Base-by-base conservation (phyloP, 1,139 yeast species). In the Scheffersomyces stambukii region DNA sequence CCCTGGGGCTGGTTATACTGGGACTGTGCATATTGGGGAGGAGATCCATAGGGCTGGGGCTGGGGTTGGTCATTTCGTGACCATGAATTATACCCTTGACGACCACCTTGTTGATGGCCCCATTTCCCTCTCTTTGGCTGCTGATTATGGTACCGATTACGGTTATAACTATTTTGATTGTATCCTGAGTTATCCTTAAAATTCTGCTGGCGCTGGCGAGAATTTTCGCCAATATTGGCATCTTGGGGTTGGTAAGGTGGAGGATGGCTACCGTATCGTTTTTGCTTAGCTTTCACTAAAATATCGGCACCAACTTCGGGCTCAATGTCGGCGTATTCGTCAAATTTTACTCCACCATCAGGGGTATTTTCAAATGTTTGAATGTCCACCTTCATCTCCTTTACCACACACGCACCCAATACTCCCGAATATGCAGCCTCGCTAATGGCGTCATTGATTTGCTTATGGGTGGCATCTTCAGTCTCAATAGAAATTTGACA, bases 401-500 rank as follows among this genome's bases (percentile, higher is more conserved):
- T 75, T n/a, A 86, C 65, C 6, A 82, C 64, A 28, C 86, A 74
- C 1, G 82, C 82, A 12, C 85, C 89, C 45, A 75, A 50, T 4
- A 76, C 83, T 7, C 95, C 96, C 25, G 81, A 77, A 48, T 83
- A 81, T 0, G 95, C 95, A 13, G 85, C 84, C 32, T 82, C 85
- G 31, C 81, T 81, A 13, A 84, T 70, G 18, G 74, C 69, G 13
- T 75, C 77, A 25, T 65, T 55, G 12, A 77, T 42, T 11, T 74
- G 73, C 21, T 44, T 43, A 30, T 57, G 59, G 29, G 73, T 67
- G 10, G 75, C 61, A 27, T 77, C 77, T 35, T 64, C 67, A 3
- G 57, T 46, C 7, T 59, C 57, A 24, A 54, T 45, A 2, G 52
- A 38, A 11, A 85, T 52, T 10, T 75, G 74, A 4, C 75, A 66